phyloP scores from a whole-genome alignment of 1,139 yeast species.

The Protomyces macrosporus region DNA sequence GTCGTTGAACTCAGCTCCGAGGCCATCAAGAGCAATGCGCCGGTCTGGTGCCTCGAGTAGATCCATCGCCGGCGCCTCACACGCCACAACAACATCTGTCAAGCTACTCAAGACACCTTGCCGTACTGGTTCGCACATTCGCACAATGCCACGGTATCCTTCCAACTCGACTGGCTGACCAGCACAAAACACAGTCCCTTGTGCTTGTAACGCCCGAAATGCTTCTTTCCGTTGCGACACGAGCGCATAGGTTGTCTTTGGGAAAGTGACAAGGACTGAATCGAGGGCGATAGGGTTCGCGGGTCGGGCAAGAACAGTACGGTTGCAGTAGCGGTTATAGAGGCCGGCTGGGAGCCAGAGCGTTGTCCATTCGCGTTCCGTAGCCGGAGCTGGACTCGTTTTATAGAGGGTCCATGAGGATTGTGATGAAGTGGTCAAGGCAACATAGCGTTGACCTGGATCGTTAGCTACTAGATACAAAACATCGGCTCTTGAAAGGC shows the following conservation, averaged over 20 bases:
- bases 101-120: slow-evolving; percentile 13
- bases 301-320: slow-evolving; percentile 1
- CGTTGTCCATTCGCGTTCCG: background rate
- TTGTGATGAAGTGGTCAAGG: background rate
- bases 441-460: slow-evolving; percentile 7
- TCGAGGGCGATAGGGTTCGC: background rate
- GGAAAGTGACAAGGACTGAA: slow-evolving; percentile 5
- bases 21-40: background rate
- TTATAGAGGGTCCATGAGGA: slow-evolving; percentile 3
- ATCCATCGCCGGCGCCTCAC: background rate
- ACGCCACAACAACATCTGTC: slow-evolving; percentile 21
- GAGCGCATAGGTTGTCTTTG: slow-evolving; percentile 13
- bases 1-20: background rate
- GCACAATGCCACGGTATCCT: slow-evolving; percentile 10
- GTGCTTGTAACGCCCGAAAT: background rate
- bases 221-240: background rate
- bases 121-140: slow-evolving; percentile 30
- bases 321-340: slow-evolving; percentile 1
- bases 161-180: slow-evolving; percentile 16
- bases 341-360: slow-evolving; percentile 13
- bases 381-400: background rate
- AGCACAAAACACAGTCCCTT: slow-evolving; percentile 11
- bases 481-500: background rate
- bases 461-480: background rate
- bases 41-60: background rate